Percentiles rank a stretch among this genome's conserved stretches.
phyloP scores from a whole-genome alignment of 805 yeast species.

The Kregervanrija fluxuum region DNA sequence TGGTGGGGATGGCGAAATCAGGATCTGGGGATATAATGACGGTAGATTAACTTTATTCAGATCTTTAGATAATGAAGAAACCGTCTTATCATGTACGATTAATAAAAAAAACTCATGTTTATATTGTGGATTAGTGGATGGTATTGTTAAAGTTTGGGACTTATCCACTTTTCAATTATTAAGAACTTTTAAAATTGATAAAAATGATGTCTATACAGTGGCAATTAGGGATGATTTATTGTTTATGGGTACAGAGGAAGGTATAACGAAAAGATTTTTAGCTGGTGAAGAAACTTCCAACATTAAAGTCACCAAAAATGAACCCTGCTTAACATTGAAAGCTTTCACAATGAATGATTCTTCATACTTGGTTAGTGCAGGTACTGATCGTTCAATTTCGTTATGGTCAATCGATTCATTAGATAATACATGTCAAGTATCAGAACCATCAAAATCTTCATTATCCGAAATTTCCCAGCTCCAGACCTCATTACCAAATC shows the following conservation, averaged over 20 bases:
- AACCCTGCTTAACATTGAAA: conserved; percentile 46
- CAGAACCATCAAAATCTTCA: too few relatives aligned
- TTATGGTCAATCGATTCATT: conserved; percentile 55
- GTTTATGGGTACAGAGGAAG: conserved; percentile 49
- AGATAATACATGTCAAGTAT: conserved; percentile 3
- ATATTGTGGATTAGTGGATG: conserved; percentile 76
- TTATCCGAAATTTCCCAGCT: neutral
- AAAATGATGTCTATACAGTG: conserved; percentile 53
- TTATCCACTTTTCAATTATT: conserved; percentile 69
- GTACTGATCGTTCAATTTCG: conserved; percentile 58
- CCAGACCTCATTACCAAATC: neutral
- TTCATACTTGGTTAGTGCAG: conserved; percentile 57
- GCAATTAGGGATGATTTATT: conserved; percentile 42
- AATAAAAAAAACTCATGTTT: conserved; percentile 51
- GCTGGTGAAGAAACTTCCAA: neutral
- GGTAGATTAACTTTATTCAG: conserved; percentile 22
- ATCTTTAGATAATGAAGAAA: conserved; percentile 54
- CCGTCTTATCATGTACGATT: conserved; percentile 61
- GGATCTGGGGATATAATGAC: conserved; percentile 57
- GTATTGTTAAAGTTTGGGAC: conserved; percentile 80
- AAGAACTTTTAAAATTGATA: conserved; percentile 34
- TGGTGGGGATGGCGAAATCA: conserved; percentile 89
- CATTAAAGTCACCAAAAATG: conserved; percentile 8
- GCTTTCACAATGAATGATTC: conserved; percentile 34
- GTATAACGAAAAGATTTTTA: conserved; percentile 11